Base-by-base conservation (phyloP, 192 early-diverging fungal genomes). In the Entophlyctis helioformis region DNA sequence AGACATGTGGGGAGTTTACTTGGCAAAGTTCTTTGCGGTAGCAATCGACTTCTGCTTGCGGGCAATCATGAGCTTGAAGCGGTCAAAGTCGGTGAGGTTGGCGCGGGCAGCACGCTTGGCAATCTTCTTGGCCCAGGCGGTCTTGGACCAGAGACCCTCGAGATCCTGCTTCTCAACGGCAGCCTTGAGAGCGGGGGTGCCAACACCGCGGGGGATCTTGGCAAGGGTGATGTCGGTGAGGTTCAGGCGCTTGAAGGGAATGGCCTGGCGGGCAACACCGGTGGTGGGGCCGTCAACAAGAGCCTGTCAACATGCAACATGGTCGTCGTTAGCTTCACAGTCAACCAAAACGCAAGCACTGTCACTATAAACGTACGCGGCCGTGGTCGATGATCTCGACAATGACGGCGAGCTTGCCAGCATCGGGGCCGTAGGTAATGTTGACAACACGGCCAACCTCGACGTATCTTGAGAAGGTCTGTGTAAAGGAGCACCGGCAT, bases 371-470 rank as follows among this genome's bases (percentile, higher is more conserved):
- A 75, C 75, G 32, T 70, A 81, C 86, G 55, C 96, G 81, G 74
- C 85, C 87, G 85, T 99, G 93, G 78, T 99, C 96, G 60, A 99
- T 83, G 66, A 99, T 95, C 67, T 97, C 96, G 48, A 97, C 86
- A 72, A 99, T 86, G 60, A 91, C 87, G 63, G 93, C 93, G 54
- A 97, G 81, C 79, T 99, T 97, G 60, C 91, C 91, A 64, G 84
- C 82, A 66, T 94, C 82, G 54, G 78, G 72, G 55, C 96, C 96
- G 76, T 83, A 79, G 76, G 84, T 95, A 60, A 99, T 60, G 55
- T 93, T 76, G 63, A 99, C 91, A 44, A 99, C 89, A 71, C 93
- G 91, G 65, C 93, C 93, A 70, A 96, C 85, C 74, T 99, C 88
- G 67, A 96, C 92, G 69, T 85, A 78, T 28, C 67, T 42, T 42